A percentile compares a stretch with the other conserved stretches of the same genome.
Conservation (phyloP, 495 filamentous ascomycete species). For the Parathielavia hyrcaniae region DNA sequence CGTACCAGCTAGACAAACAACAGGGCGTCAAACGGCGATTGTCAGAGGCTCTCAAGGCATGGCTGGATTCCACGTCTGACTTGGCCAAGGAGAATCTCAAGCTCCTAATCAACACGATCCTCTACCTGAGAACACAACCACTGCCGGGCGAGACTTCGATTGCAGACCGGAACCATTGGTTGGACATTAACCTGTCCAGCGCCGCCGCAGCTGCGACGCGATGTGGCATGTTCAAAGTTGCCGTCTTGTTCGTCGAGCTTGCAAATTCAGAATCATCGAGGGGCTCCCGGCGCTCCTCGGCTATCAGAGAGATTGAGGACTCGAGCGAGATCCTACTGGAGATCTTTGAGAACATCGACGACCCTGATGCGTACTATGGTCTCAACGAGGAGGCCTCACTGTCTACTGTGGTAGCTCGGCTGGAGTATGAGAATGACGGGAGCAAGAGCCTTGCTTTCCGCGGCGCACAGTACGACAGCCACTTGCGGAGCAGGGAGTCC, state of each 20-base stretch:
- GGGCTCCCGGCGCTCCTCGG: slow-evolving; percentile 61
- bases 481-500: slow-evolving; percentile 52
- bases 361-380: slow-evolving; percentile 95
- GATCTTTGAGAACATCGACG: slow-evolving; percentile 86
- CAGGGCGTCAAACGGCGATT: slow-evolving; percentile 43
- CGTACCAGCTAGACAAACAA: slow-evolving; percentile 45
- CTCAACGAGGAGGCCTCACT: slow-evolving; percentile 72
- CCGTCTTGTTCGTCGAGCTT: slow-evolving; percentile 77
- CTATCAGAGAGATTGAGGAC: slow-evolving; percentile 46
- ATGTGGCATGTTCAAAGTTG: slow-evolving; percentile 82
- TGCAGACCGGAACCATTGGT: slow-evolving; percentile 73
- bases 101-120: slow-evolving; percentile 67
- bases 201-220: slow-evolving; percentile 69
- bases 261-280: slow-evolving; percentile 49
- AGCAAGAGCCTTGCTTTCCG: slow-evolving; percentile 84
- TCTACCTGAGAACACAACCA: slow-evolving; percentile 85
- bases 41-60: slow-evolving; percentile 45
- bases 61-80: slow-evolving; percentile 42
- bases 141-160: slow-evolving; percentile 67
- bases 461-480: slow-evolving; percentile 84
- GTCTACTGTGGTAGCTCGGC: slow-evolving; percentile 64
- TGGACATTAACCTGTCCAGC: slow-evolving; percentile 69
- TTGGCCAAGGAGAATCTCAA: slow-evolving; percentile 43
- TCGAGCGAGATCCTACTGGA: slow-evolving; percentile 63
- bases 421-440: slow-evolving; percentile 89